Evolutionary conservation across 164 flowering plant genomes (phyloP), one percentile per base, ranked within the genome.

Genomic region (Vitis rotundifolia): DNA sequence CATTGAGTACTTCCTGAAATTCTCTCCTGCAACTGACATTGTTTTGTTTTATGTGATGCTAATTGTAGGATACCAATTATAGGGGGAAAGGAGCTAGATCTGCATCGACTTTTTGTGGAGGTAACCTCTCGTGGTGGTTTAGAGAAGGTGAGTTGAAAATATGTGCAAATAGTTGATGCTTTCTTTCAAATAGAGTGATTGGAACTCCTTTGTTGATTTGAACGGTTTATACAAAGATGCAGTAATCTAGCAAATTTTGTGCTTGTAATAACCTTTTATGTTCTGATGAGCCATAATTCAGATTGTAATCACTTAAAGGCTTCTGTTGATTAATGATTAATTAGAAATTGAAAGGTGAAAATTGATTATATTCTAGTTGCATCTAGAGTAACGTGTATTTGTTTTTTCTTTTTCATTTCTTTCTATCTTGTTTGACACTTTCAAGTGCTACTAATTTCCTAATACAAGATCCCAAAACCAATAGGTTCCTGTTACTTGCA

Each of bases 111-210:
- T 61, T 94, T 94, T 77, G 84, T 92, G 59, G 97, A 94, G 82
- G 97, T 91, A 29, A 94, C 99, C 71, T 80, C 91, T 71, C 93
- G 97, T 68, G 97, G 99, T 66, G 97, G 99, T 48, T 76, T 94
- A 75, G 89, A 87, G 66, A 90, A 87, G 96, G 99, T 91, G 64
- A 59, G 55, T 61, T 74, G 22, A 11, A 53, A 56, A 10, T 48
- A 19, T 14, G 8, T 22, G 11, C 47, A n/a, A 28, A 54, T 68
- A 37, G 44, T 47, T 62, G 15, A 29, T 49, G 5, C 51, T 54
- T 44, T 2, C 26, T 64, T 69, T 51, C 49, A 19, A 29, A 37
- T 37, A 37, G 26, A 37, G 7, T 5, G 44, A 37, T 37, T 37
- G 44, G 44, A 37, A 37, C 44, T 37, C 44, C 7, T 37, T 3